phyloP scores from a whole-genome alignment of 371 early-diverging fungal species.

The Rhizopus delemar region DNA sequence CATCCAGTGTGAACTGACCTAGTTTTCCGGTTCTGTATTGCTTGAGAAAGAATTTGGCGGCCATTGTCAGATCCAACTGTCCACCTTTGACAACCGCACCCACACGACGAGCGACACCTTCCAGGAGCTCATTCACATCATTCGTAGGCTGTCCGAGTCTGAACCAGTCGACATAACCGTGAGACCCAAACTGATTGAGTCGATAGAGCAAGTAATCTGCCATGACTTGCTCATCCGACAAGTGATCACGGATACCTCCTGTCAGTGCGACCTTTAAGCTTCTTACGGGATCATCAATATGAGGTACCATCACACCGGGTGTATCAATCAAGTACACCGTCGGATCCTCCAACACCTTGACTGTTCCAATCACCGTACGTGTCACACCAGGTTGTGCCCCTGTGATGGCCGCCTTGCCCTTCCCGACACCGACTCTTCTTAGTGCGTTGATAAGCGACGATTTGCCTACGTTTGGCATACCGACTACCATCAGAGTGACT shows the following conservation, averaged over 20 bases:
- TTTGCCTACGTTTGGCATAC: constrained; percentile 97
- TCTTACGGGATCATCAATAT: constrained; percentile 73
- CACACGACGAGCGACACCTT: constrained; percentile 66
- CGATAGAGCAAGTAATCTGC: constrained; percentile 88
- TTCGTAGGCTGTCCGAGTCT: constrained; percentile 63
- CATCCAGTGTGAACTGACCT: constrained; percentile 75
- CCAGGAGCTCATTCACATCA: constrained; percentile 61
- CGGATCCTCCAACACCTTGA: constrained; percentile 87
- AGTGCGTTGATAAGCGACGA: constrained; percentile 89
- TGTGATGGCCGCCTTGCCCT: constrained; percentile 82
- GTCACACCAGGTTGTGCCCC: constrained; percentile 92
- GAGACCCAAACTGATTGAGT: constrained; percentile 63
- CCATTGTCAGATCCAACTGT: constrained; percentile 60
- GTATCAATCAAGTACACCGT: constrained; percentile 89
- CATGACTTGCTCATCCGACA: constrained; percentile 79
- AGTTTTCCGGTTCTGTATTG: constrained; percentile 74
- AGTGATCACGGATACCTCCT: constrained; percentile 85
- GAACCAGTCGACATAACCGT: constrained; percentile 40
- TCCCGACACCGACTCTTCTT: constrained; percentile 69
- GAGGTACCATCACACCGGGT: constrained; percentile 88
- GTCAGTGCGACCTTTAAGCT: constrained; percentile 84
- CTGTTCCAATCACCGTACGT: constrained; percentile 72
- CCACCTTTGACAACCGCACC: constrained; percentile 82
- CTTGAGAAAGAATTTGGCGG: constrained; percentile 72
- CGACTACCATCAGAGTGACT: constrained; percentile 81